These are phyloP conservation scores for Fonsecaea nubica DNA, from an alignment of 2,329 filamentous ascomycete genomes.

Conservation along the genomic window DNA sequence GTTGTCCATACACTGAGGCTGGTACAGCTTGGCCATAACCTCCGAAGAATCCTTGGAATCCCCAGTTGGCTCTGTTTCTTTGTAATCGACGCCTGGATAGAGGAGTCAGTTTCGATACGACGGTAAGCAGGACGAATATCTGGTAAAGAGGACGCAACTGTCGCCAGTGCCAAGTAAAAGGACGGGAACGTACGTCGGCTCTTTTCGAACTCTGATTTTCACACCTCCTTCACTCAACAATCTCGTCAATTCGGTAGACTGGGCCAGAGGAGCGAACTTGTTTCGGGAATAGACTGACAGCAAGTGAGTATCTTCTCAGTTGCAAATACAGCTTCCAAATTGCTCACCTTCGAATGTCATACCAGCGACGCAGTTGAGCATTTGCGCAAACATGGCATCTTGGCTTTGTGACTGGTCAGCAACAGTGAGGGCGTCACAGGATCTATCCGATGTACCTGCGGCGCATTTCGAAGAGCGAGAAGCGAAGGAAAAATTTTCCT, in stretches of 20 bases:
- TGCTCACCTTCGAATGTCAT: conserved; percentile 71
- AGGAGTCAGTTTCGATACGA: neutral
- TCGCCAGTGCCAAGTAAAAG: neutral
- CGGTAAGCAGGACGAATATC: neutral
- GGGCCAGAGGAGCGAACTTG: conserved; percentile 47
- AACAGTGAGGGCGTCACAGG: neutral
- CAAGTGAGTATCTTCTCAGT: conserved; percentile 30
- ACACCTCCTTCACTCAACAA: conserved; percentile 88
- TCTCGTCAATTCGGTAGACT: conserved; percentile 76
- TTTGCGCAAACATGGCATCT: conserved; percentile 46
- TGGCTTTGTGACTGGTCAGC: conserved; percentile 11
- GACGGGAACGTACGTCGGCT: conserved; percentile 47
- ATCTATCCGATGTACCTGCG: neutral
- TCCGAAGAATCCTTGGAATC: neutral
- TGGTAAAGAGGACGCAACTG: neutral
- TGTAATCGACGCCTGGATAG: conserved; percentile 1
- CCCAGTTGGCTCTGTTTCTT: neutral
- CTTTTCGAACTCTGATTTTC: conserved; percentile 79
- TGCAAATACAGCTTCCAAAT: neutral
- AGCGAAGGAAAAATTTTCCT: conserved; percentile 75
- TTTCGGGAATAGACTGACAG: conserved; percentile 49
- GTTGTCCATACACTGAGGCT: conserved; percentile 3
- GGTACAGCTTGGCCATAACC: neutral
- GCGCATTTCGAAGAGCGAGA: conserved; percentile 76
- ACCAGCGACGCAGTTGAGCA: conserved; percentile 35